These are phyloP conservation scores for Zangia roseola DNA, from an alignment of 768 basidiomycete species.

Conservation along the genomic window DNA sequence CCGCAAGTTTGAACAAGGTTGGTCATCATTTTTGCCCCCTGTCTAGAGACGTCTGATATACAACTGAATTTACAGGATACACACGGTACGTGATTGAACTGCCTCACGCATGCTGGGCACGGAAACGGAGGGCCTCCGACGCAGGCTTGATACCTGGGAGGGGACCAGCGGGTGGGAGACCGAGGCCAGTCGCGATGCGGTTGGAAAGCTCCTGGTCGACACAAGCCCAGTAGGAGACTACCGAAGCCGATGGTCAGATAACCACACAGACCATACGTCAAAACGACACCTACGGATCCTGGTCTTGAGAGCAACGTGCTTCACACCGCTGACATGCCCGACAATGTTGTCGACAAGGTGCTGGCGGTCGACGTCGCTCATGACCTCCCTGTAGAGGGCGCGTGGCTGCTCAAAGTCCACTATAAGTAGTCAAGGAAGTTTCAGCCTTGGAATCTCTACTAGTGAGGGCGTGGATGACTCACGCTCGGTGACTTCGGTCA, in stretches of 20 bases:
- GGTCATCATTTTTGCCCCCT: not conserved
- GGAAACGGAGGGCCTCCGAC: constrained; percentile 53
- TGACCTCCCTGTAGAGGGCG: constrained; percentile 64
- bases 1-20: not conserved
- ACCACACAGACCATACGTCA: not conserved
- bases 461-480: constrained; percentile 29
- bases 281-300: constrained; percentile 56
- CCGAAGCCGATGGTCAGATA: not conserved
- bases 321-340: constrained; percentile 59
- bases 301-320: constrained; percentile 56
- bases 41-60: constrained; percentile 5
- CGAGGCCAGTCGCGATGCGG: constrained; percentile 75
- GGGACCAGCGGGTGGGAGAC: constrained; percentile 55
- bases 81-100: not conserved
- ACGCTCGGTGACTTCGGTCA: constrained; percentile 81
- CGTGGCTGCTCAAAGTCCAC: constrained; percentile 88
- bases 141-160: constrained; percentile 58
- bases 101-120: constrained; percentile 16
- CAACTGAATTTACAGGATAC: not conserved
- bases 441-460: not conserved
- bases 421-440: constrained; percentile 21
- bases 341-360: constrained; percentile 68
- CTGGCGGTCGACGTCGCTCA: constrained; percentile 56
- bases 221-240: constrained; percentile 77
- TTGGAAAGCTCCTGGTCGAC: constrained; percentile 75